Conservation (phyloP, 2,329 filamentous ascomycete genomes). For the Drechslerella stenobrocha region DNA sequence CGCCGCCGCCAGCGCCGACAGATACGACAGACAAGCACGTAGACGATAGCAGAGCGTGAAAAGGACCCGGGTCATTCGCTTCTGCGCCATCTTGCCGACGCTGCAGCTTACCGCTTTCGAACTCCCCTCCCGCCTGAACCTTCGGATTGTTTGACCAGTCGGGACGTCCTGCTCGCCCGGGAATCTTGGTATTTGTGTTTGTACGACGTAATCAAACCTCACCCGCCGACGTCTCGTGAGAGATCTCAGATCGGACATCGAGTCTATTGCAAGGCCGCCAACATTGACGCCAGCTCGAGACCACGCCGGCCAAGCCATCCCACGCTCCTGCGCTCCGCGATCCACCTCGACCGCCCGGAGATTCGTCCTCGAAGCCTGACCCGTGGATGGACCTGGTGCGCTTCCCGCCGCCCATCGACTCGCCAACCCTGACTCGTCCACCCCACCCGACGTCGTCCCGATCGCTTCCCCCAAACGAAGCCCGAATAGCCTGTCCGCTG, state of each 20-base stretch:
- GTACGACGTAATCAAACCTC: not conserved
- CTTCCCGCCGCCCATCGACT: constrained; percentile 13
- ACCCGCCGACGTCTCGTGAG: not conserved
- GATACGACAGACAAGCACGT: not conserved
- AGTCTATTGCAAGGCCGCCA: no score
- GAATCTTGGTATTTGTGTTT: not conserved
- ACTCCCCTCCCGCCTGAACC: no score
- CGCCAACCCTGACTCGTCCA: constrained; percentile 33
- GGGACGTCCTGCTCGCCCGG: not conserved
- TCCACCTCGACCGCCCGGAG: not conserved
- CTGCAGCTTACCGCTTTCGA: no score
- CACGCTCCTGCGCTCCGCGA: no score
- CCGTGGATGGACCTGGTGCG: constrained; percentile 26
- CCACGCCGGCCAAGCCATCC: no score
- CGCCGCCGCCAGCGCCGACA: not conserved
- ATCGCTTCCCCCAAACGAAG: constrained; percentile 7
- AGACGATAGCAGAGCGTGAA: not conserved
- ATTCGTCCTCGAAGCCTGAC: constrained; percentile 5
- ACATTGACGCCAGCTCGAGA: no score
- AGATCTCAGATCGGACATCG: not conserved
- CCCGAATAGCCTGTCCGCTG: not conserved
- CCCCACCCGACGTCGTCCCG: constrained; percentile 36
- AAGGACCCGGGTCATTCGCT: not conserved
- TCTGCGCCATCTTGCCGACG: not conserved
- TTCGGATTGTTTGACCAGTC: not conserved